Base-by-base conservation (phyloP, 2,329 filamentous ascomycete genomes). In the Sphaerulina vaccinii region DNA sequence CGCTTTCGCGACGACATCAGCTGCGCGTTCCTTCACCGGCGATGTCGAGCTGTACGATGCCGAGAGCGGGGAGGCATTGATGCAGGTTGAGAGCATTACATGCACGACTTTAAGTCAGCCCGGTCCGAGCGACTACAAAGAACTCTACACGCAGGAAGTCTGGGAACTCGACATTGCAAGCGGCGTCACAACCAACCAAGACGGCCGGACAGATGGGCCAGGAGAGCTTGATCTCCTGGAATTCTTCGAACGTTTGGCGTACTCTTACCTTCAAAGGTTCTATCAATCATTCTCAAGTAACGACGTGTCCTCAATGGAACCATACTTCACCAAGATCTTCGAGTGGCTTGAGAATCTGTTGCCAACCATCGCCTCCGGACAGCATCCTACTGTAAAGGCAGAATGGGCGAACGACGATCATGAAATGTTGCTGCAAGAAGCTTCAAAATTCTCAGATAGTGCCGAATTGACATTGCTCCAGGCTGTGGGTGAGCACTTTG, bases 71-170 rank as follows among this genome's bases (percentile, higher is more conserved):
- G 33, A 45, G 37, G 41, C 49, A 38, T 45, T 51, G 29, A 38
- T 51, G 49, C 49, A 51, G 23, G 49, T 51, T 21, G 49, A 51
- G 16, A 32, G 40, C 40, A 42, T 49, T 35, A 42, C 47, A 35
- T 42, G 37, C 37, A 41, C 37, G 18, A 35, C 47, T 23, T 41
- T 49, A 38, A 42, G 22, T 19, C 37, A 49, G 47, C 47, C 47
- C 19, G 38, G 37, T 15, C 38, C 47, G 24, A 32, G 19, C 7
- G 38, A 49, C 27, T 41, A 49, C 47, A 49, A 49, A 19, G 47
- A 36, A 19, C 37, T 49, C 16, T 49, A 42, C 24, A 24, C 37
- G 15, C 37, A 42, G 23, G 38, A 41, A 22, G 37, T 49, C 16
- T 49, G 47, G 47, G 23, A 41, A 18, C 27, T 42, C 27, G 47